phyloP scores from a whole-genome alignment of 2,329 filamentous ascomycete species.

The Xylariales sp. region DNA sequence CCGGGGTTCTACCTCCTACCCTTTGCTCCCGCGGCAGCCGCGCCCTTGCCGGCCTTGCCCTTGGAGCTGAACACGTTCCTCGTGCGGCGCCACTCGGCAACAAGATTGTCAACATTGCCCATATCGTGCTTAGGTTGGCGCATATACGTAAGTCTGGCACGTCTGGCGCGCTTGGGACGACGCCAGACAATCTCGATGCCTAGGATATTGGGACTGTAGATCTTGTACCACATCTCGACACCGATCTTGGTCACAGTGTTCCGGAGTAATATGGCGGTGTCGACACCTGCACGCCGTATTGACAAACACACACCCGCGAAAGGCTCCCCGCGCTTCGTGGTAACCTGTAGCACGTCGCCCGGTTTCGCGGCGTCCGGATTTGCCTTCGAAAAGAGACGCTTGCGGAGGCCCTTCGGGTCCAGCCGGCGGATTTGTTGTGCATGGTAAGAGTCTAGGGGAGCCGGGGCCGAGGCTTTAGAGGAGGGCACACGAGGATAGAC shows the following conservation, averaged over 20 bases:
- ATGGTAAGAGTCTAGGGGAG: constrained; percentile 76
- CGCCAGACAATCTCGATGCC: constrained; percentile 95
- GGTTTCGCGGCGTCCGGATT: constrained; percentile 84
- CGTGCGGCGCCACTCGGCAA: constrained; percentile 67
- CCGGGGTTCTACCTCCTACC: constrained; percentile 24
- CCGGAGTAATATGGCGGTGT: constrained; percentile 87
- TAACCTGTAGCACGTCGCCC: constrained; percentile 92
- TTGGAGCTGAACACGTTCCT: constrained; percentile 54
- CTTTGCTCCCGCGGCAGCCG: constrained; percentile 11
- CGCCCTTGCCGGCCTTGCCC: constrained; percentile 37
- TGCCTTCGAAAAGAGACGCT: constrained; percentile 79
- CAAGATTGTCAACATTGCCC: constrained; percentile 84
- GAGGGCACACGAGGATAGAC: constrained; percentile 68
- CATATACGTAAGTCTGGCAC: constrained; percentile 92
- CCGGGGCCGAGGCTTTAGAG: constrained; percentile 65
- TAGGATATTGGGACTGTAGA: constrained; percentile 89
- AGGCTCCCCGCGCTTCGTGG: constrained; percentile 82
- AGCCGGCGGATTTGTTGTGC: constrained; percentile 76
- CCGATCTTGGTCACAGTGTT: constrained; percentile 87
- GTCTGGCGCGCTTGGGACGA: constrained; percentile 82
- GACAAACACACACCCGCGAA: constrained; percentile 90
- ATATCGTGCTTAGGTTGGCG: constrained; percentile 87
- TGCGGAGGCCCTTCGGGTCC: constrained; percentile 86
- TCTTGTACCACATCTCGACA: constrained; percentile 98
- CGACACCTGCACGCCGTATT: constrained; percentile 87